These are phyloP conservation scores for Cercophora newfieldiana DNA, from an alignment of 495 filamentous ascomycete genomes.

Conservation along the genomic window DNA sequence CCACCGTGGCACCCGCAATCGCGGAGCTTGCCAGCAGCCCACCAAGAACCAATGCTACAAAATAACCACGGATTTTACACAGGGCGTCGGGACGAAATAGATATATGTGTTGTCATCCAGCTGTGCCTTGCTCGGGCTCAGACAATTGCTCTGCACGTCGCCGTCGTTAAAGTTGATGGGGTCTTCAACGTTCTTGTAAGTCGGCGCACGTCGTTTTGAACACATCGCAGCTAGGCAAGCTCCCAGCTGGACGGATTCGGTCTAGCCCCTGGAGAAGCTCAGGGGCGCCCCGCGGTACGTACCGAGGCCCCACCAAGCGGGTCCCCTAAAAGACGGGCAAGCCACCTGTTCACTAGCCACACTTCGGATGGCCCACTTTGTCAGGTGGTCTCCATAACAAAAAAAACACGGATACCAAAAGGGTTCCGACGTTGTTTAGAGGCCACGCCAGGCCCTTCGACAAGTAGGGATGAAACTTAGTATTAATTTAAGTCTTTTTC, in stretches of 20 bases:
- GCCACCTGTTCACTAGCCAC: not conserved
- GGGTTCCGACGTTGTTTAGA: too few relatives aligned
- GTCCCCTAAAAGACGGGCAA: not conserved
- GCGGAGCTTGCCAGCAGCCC: not conserved
- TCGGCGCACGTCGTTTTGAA: constrained; percentile 17
- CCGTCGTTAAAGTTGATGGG: constrained; percentile 3
- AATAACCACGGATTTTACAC: not conserved
- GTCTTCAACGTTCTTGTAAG: not conserved
- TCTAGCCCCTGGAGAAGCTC: constrained; percentile 20
- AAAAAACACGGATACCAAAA: too few relatives aligned
- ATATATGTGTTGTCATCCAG: not conserved
- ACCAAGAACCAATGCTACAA: not conserved
- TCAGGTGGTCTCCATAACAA: too few relatives aligned
- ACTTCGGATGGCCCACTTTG: too few relatives aligned
- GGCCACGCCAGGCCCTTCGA: too few relatives aligned
- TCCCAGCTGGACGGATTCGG: constrained; percentile 20
- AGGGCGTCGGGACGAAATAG: constrained; percentile 5
- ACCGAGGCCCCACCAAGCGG: not conserved
- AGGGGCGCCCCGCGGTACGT: constrained; percentile 8
- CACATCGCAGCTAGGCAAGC: constrained; percentile 27
- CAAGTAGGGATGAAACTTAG: too few relatives aligned
- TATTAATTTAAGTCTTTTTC: too few relatives aligned
- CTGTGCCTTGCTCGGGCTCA: not conserved
- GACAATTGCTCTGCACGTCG: constrained; percentile 10
- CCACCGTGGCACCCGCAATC: constrained; percentile 19